Conservation (phyloP, 2,329 filamentous ascomycete species). For the Monascus ruber region DNA sequence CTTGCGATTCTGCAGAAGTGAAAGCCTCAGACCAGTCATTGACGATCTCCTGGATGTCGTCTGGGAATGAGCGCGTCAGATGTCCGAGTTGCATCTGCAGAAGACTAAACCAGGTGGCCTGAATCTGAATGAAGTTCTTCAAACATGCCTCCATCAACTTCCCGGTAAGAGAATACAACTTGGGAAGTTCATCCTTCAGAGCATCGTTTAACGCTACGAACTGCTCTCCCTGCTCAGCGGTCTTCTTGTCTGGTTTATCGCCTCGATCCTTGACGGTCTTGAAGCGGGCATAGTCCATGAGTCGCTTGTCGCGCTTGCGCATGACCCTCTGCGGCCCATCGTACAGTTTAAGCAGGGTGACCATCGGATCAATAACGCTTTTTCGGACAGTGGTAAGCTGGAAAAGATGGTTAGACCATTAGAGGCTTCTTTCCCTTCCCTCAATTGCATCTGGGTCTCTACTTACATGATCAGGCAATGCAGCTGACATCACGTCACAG, state of each 20-base stretch:
- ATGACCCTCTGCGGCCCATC: conserved; percentile 78
- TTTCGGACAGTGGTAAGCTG: conserved; percentile 58
- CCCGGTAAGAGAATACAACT: conserved; percentile 69
- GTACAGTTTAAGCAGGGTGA: conserved; percentile 66
- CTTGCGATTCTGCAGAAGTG: conserved; percentile 59
- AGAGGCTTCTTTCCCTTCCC: neutral
- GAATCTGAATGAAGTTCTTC: conserved; percentile 71
- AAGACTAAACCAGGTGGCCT: conserved; percentile 69
- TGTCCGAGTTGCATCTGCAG: conserved; percentile 74
- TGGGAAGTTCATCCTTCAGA: conserved; percentile 81
- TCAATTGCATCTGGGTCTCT: neutral
- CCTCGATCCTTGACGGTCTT: conserved; percentile 66
- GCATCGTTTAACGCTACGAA: conserved; percentile 88
- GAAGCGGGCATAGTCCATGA: conserved; percentile 75
- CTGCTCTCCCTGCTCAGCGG: conserved; percentile 71
- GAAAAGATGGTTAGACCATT: neutral
- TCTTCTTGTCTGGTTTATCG: conserved; percentile 79
- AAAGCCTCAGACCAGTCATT: conserved; percentile 70
- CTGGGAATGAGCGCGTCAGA: conserved; percentile 57
- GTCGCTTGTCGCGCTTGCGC: conserved; percentile 88
- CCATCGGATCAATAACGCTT: conserved; percentile 75
- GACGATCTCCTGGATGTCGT: conserved; percentile 62
- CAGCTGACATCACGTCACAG: conserved; percentile 71
- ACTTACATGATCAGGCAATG: conserved; percentile 69
- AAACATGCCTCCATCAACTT: conserved; percentile 75